A percentile compares a stretch with the other conserved stretches of the same genome.
phyloP scores from a whole-genome alignment of 805 yeast species.

The Ogataea methanolica region DNA sequence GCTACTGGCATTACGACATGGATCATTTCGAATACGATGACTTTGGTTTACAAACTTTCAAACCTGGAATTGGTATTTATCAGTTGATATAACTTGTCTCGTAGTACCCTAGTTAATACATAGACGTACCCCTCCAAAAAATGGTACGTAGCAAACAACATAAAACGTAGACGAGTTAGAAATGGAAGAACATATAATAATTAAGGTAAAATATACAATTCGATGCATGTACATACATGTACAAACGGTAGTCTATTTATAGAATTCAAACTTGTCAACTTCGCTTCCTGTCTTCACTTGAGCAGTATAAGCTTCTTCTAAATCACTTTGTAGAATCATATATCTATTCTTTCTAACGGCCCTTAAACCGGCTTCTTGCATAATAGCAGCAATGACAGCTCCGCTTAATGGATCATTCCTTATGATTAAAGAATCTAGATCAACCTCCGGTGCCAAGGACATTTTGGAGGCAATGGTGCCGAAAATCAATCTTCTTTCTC shows the following conservation, averaged over 20 bases:
- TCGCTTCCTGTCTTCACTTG: constrained; percentile 96
- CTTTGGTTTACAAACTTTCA: constrained; percentile 35
- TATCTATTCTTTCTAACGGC: constrained; percentile 98
- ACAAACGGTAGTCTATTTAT: constrained; percentile 47
- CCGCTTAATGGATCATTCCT: constrained; percentile 98
- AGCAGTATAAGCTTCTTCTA: constrained; percentile 95
- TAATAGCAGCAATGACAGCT: constrained; percentile 95
- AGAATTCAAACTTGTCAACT: constrained; percentile 96
- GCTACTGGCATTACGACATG: constrained; percentile 55
- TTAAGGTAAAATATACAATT: too few species aligned
- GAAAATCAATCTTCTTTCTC: constrained; percentile 96
- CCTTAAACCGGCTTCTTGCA: constrained; percentile 99
- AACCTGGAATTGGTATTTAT: constrained; percentile 65
- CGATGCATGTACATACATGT: too few species aligned
- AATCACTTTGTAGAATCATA: constrained; percentile 90
- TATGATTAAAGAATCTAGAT: constrained; percentile 87
- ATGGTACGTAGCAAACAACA: too few species aligned
- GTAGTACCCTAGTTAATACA: too few species aligned
- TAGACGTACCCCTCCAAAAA: too few species aligned
- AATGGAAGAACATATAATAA: too few species aligned
- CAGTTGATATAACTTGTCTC: constrained; percentile 11
- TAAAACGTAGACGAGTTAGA: too few species aligned
- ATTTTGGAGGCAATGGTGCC: constrained; percentile 94
- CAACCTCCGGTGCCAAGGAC: constrained; percentile 98
- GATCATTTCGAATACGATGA: constrained; percentile 64